Evolutionary conservation across 345 rosid genomes (phyloP).

Genomic region (Gossypium sturtianum): DNA sequence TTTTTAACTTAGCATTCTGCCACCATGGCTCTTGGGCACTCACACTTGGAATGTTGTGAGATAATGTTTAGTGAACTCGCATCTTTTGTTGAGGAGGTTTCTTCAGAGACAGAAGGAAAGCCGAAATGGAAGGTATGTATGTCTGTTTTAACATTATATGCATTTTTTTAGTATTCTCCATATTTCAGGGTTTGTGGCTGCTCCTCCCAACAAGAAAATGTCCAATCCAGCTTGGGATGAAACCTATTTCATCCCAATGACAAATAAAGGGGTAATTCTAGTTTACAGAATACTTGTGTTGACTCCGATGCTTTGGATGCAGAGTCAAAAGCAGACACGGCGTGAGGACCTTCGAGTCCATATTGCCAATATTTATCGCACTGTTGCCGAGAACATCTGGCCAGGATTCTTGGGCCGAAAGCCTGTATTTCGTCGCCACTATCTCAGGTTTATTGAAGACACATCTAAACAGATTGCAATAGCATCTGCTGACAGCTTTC

Average conservation of each 20-base stretch:
- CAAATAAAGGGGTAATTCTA: not conserved
- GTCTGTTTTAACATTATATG: not conserved
- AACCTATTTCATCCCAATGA: not conserved
- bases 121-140: slow-evolving; percentile 89
- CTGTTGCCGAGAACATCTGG: slow-evolving; percentile 94
- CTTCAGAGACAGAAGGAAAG: slow-evolving; percentile 87
- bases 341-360: slow-evolving; percentile 90
- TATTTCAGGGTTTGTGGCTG: not conserved
- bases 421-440: slow-evolving; percentile 82
- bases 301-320: slow-evolving; percentile 19
- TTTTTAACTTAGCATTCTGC: slow-evolving; percentile 69
- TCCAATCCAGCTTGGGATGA: not conserved
- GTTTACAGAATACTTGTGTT: not conserved
- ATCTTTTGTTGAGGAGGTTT: slow-evolving; percentile 86
- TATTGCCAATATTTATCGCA: slow-evolving; percentile 83
- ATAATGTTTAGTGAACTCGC: slow-evolving; percentile 86
- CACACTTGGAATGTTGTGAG: slow-evolving; percentile 97
- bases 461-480: slow-evolving; percentile 54
- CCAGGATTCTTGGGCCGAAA: slow-evolving; percentile 87
- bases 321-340: slow-evolving; percentile 80
- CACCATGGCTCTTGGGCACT: slow-evolving; percentile 95
- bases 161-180: not conserved
- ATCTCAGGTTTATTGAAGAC: slow-evolving; percentile 88
- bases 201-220: not conserved
- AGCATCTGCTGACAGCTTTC: slow-evolving; percentile 72